phyloP scores from a whole-genome alignment of 176 grass and related monocot species.

The Poa annua region DNA sequence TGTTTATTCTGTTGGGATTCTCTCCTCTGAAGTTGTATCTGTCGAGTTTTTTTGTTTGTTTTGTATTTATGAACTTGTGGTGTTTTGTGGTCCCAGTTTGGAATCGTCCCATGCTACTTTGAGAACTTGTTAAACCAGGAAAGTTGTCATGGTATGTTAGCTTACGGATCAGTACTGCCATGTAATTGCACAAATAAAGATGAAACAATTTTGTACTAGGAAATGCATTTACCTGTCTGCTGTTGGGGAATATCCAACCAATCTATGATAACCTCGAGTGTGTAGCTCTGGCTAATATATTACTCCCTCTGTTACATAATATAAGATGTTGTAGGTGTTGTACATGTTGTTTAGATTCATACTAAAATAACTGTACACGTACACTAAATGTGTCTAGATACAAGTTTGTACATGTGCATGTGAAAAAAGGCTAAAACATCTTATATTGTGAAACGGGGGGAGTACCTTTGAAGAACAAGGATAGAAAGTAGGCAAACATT shows the following conservation, averaged over 20 bases:
- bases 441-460: no score
- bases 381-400: no score
- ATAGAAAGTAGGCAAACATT: slow-evolving; percentile 6
- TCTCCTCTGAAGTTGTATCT: background rate
- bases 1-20: no score
- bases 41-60: no score
- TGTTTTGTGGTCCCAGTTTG: background rate
- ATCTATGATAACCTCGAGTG: background rate
- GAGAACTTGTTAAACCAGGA: background rate
- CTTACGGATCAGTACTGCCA: background rate
- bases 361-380: no score
- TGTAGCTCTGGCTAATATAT: background rate
- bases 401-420: no score
- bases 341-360: no score
- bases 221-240: background rate
- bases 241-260: background rate
- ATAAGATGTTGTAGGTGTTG: no score
- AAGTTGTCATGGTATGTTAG: background rate
- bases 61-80: background rate
- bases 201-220: background rate
- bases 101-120: background rate
- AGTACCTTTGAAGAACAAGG: background rate
- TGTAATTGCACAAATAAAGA: background rate
- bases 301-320: no score
- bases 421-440: no score